Evolutionary conservation across 257 asterid genomes (phyloP), one percentile per base, ranked within the genome.

Genomic region (Salvia splendens): DNA sequence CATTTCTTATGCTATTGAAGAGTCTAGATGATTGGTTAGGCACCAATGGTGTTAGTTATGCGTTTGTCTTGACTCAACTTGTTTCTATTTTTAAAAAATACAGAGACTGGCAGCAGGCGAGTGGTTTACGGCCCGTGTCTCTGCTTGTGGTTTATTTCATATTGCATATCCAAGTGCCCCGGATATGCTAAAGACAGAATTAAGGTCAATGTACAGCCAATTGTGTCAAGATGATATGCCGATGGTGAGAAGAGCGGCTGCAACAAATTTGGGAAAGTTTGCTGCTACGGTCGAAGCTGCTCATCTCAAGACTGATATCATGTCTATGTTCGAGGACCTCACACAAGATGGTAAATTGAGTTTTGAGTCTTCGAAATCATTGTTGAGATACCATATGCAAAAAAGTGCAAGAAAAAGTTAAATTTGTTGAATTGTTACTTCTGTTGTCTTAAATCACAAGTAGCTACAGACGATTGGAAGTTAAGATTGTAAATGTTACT

Each of bases 181-280:
- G 36, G 92, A 88, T 55, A 52, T 72, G 78, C 75, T 90, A 65
- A 90, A 90, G 86, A 82, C 95, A 20, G 97, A 90, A 72, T 75
- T 87, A 64, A 81, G 96, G 79, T 75, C 95, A 12, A 77, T 83
- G 68, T 90, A 90, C 71, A 86, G 90, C 69, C 97, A 90, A 73
- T 63, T 90, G 79, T 90, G 97, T 74, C 97, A 90, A 77, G 97
- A 90, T 67, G 97, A 87, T 73, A 90, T 87, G 94, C 97, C 97
- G 47, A 90, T 62, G 81, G 79, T 69, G 73, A 66, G 81, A 67
- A 73, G 79, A 73, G 70, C 77, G 4, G 82, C 85, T 45, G 85
- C 85, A 43, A 74, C 83, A 8, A 81, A 81, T 66, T 73, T 81
- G 65, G 83, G 83, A 46, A 81, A 81, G 70, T 81, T 71, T 72